A percentile compares a stretch with the other conserved stretches of the same genome.
Evolutionary conservation across 2,329 filamentous ascomycete genomes (phyloP).

Genomic region (Fusarium tanahbumbuense): DNA sequence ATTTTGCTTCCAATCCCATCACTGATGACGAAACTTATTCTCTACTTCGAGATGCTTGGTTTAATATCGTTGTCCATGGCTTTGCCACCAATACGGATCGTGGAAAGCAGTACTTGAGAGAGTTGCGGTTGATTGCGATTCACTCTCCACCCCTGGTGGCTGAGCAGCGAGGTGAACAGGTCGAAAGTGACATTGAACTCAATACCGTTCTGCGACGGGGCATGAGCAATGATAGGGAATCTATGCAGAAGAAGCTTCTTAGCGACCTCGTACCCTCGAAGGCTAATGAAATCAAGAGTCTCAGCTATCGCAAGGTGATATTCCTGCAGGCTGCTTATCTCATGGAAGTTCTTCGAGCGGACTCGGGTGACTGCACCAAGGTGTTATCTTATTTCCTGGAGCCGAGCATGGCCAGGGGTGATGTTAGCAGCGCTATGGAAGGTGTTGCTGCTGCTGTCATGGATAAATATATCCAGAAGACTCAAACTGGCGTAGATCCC

Average conservation of each 20-base stretch:
- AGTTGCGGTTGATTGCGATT: constrained; percentile 85
- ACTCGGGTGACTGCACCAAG: constrained; percentile 89
- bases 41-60: constrained; percentile 92
- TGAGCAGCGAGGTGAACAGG: constrained; percentile 87
- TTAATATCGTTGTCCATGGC: constrained; percentile 95
- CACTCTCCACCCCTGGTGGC: constrained; percentile 89
- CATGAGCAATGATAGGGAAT: constrained; percentile 80
- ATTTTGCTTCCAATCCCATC: constrained; percentile 61
- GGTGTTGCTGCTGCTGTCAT: constrained; percentile 75
- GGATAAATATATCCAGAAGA: constrained; percentile 81
- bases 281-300: constrained; percentile 79
- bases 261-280: constrained; percentile 78
- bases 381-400: constrained; percentile 95
- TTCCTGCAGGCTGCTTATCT: constrained; percentile 92
- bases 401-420: constrained; percentile 77
- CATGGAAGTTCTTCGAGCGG: constrained; percentile 87
- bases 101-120: constrained; percentile 77
- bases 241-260: constrained; percentile 84
- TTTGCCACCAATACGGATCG: constrained; percentile 81
- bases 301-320: constrained; percentile 91
- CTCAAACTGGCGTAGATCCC: constrained; percentile 75
- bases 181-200: constrained; percentile 96
- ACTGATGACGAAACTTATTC: constrained; percentile 76
- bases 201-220: constrained; percentile 93
- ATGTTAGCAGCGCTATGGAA: constrained; percentile 74